phyloP scores from a whole-genome alignment of 2,329 filamentous ascomycete species.

The Trematosphaeria pertusa region DNA sequence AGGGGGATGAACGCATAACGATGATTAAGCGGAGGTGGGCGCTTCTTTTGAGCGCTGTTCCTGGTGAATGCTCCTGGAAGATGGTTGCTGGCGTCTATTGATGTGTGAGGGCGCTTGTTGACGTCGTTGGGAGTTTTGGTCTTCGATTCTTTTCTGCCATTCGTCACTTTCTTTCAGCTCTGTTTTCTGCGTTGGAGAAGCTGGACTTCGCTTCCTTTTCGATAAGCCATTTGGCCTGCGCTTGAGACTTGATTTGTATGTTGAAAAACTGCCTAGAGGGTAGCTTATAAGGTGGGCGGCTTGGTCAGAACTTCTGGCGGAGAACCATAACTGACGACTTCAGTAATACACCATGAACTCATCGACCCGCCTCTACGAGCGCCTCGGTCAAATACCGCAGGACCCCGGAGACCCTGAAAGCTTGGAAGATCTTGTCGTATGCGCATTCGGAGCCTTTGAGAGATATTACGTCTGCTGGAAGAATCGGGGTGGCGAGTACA shows the following conservation, averaged over 20 bases:
- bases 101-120: not conserved
- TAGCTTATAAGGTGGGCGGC: no score
- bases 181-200: constrained; percentile 1
- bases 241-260: constrained; percentile 3
- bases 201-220: constrained; percentile 7
- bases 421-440: constrained; percentile 46
- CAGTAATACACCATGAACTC: constrained; percentile 31
- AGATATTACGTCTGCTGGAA: constrained; percentile 51
- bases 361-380: constrained; percentile 39
- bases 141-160: not conserved
- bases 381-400: constrained; percentile 40
- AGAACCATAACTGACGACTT: not conserved
- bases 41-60: not conserved
- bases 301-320: not conserved
- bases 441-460: constrained; percentile 50
- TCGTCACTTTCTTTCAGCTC: not conserved
- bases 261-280: no score
- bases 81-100: not conserved
- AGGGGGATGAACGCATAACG: constrained; percentile 1
- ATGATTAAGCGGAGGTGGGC: constrained; percentile 4
- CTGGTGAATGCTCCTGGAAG: no score
- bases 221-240: not conserved
- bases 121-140: no score
- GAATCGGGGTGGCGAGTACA: constrained; percentile 41
- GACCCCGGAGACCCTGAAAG: constrained; percentile 42